Percentiles rank a stretch among this genome's conserved stretches.
phyloP scores from a whole-genome alignment of 2,329 filamentous ascomycete genomes.

The Aspergillus tanneri region DNA sequence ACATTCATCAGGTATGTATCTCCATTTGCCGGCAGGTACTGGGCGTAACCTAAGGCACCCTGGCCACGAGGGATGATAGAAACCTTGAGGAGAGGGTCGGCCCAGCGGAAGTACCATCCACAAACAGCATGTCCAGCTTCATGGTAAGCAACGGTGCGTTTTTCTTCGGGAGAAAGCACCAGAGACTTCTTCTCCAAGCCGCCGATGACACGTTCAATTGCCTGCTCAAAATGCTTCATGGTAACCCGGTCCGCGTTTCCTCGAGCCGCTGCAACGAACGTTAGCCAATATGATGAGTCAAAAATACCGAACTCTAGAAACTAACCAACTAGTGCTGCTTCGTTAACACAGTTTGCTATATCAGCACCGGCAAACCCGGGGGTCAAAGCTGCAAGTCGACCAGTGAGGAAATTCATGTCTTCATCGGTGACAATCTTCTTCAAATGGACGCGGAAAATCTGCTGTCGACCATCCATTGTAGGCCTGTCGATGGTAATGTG shows the following conservation, averaged over 20 bases:
- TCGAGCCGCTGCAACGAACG: conserved; percentile 66
- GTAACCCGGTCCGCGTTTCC: conserved; percentile 74
- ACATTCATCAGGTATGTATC: conserved; percentile 96
- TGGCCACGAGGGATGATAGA: conserved; percentile 97
- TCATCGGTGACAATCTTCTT: conserved; percentile 93
- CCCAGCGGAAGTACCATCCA: conserved; percentile 94
- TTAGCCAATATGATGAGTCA: conserved; percentile 6
- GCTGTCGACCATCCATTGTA: conserved; percentile 93
- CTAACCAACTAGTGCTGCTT: conserved; percentile 92
- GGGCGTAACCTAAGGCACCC: conserved; percentile 90
- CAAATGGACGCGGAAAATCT: conserved; percentile 93
- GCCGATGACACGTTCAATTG: conserved; percentile 94
- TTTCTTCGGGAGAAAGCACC: conserved; percentile 89
- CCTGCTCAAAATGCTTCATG: conserved; percentile 93
- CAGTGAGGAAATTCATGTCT: conserved; percentile 81
- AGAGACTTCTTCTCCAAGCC: conserved; percentile 97
- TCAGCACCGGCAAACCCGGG: conserved; percentile 97
- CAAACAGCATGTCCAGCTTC: conserved; percentile 98
- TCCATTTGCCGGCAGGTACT: conserved; percentile 80
- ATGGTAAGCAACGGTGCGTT: conserved; percentile 94
- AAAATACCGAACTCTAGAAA: conserved; percentile 11
- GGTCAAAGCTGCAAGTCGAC: conserved; percentile 85
- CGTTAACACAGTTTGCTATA: conserved; percentile 97
- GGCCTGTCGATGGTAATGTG: conserved; percentile 94
- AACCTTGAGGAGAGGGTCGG: conserved; percentile 96